These are phyloP conservation scores for Hericium alpestre DNA, from an alignment of 768 basidiomycete species.

Conservation along the genomic window DNA sequence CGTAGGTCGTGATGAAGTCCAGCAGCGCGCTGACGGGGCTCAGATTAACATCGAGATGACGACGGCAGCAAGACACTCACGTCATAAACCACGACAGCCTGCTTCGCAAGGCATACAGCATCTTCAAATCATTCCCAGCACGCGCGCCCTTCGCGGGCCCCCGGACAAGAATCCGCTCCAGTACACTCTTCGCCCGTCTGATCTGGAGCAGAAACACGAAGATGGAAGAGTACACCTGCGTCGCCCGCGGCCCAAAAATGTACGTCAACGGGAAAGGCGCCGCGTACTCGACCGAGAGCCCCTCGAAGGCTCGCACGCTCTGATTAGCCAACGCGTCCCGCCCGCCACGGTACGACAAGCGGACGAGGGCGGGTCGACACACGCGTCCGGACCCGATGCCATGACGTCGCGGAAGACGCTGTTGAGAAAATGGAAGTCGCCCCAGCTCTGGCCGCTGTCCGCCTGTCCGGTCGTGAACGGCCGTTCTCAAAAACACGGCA, in stretches of 20 bases:
- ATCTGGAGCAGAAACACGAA: constrained; percentile 70
- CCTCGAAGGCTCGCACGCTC: constrained; percentile 57
- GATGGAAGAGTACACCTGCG: constrained; percentile 53
- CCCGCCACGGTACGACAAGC: constrained; percentile 53
- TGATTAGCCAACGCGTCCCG: constrained; percentile 35
- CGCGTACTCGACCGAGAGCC: constrained; percentile 66
- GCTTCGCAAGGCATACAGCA: constrained; percentile 66
- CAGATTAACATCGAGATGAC: neutral
- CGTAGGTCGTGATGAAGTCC: constrained; percentile 67
- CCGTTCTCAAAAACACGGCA: neutral
- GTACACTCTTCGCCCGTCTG: constrained; percentile 54
- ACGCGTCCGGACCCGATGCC: constrained; percentile 36
- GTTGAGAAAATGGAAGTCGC: constrained; percentile 78
- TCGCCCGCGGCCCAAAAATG: constrained; percentile 48
- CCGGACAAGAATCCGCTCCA: constrained; percentile 62
- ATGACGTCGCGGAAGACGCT: constrained; percentile 63
- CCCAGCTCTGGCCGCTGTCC: constrained; percentile 62
- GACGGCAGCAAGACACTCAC: constrained; percentile 32
- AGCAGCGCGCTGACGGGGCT: constrained; percentile 40
- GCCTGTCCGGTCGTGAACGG: constrained; percentile 35
- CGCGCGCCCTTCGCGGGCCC: constrained; percentile 28
- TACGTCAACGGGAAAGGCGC: constrained; percentile 76
- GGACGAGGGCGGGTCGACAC: constrained; percentile 62
- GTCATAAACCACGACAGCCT: constrained; percentile 79
- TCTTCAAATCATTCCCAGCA: constrained; percentile 43